Conservation (phyloP, 1,284 basidiomycete genomes). For the Moesziomyces aphidis region DNA sequence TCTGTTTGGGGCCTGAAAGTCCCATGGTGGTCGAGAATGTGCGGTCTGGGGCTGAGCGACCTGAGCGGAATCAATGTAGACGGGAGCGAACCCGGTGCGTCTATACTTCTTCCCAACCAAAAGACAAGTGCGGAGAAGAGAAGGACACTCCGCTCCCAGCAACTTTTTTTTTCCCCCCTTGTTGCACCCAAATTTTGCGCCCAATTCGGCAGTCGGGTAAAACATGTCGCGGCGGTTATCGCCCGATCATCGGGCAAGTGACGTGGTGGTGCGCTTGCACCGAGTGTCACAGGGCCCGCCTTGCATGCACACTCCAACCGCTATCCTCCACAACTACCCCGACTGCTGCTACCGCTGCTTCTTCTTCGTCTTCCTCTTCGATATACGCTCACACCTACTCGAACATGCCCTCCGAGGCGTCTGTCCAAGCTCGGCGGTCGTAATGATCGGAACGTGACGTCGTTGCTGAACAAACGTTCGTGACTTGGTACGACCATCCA, state of each 20-base stretch:
- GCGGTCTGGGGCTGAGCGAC: background rate
- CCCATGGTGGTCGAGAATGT: conserved; percentile 48
- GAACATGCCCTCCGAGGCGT: no score
- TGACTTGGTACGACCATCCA: no score
- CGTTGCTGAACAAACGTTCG: no score
- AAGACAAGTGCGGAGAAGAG: no score
- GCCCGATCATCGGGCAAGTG: conserved; percentile 30
- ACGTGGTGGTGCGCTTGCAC: background rate
- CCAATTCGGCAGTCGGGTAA: conserved; percentile 27
- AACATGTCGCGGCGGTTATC: background rate
- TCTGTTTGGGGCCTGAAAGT: conserved; percentile 60
- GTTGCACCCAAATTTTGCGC: background rate
- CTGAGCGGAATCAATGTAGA: no score
- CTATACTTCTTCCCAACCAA: no score
- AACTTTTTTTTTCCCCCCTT: conserved; percentile 6
- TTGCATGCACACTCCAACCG: background rate
- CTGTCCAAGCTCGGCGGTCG: no score
- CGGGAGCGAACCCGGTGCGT: no score
- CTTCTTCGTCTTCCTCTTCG: no score
- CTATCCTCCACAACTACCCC: background rate
- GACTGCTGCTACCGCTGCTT: background rate
- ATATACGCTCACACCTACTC: no score
- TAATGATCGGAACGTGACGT: no score
- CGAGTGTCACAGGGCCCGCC: background rate
- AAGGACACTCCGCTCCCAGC: no score